Base-by-base conservation (phyloP, 768 basidiomycete genomes). In the Pluteus cervinus region DNA sequence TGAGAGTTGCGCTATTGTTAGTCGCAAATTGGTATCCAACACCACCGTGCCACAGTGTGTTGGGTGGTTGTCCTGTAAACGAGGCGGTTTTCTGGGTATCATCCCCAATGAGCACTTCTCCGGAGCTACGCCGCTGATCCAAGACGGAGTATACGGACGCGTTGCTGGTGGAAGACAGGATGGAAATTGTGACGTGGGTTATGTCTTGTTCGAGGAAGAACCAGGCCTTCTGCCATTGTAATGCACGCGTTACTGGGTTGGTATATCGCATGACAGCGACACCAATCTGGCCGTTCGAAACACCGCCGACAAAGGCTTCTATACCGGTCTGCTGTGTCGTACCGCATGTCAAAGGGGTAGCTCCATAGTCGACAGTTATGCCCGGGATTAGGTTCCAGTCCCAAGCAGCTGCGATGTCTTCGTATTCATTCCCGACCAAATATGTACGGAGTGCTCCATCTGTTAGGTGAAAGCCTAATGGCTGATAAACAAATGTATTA, bases 311-410 rank as follows among this genome's bases (percentile, higher is more conserved):
- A 49, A 81, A 83, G 5, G 54, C 44, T 39, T 79, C 68, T 4
- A 70, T 47, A 0, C 80, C 81, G 2, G 49, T 61, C 38, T 59
- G 57, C 15, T 55, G 45, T 1, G 72, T 67, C 9, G 57, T 55
- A 17, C 45, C 55, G 46, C 81, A 83, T 25, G 50, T 51, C 12
- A 86, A 61, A 1, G 63, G 52, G 0, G 81, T 84, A 3, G 61
- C 72, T 6, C 57, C 62, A 49, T 82, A 81, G 50, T 84, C 77
- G 24, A 71, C 66, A 2, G 84, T 86, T 23, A 65, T 84, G 1
- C 84, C 83, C 5, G 84, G 83, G 30, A 86, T 76, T 5, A 82
- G 66, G 46, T 83, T 76, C 84, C 84, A 86, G 54, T 86, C 80
- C 82, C 81, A 82, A 2, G 75, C 65, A 3, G 75, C 82, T 3